A percentile compares a stretch with the other conserved stretches of the same genome.
Evolutionary conservation across 345 rosid species (phyloP).

Genomic region (Moricandia moricandioides): DNA sequence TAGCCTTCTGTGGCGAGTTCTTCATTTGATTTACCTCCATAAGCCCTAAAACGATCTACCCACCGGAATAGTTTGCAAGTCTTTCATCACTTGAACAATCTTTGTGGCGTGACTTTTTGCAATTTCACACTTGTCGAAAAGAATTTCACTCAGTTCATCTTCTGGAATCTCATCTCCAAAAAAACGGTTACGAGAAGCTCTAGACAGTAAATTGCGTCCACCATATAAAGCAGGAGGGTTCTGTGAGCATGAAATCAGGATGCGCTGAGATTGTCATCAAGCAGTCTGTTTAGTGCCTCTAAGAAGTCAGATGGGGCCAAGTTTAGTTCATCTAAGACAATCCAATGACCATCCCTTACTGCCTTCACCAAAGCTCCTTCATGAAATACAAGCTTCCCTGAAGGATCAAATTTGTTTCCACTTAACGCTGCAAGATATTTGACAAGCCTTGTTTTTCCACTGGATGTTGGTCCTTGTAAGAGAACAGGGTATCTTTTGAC

Average conservation of each 20-base stretch:
- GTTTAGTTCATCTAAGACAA: constrained; percentile 91
- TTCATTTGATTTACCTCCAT: constrained; percentile 61
- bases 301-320: constrained; percentile 96
- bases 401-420: constrained; percentile 79
- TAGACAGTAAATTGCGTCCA: constrained; percentile 95
- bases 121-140: constrained; percentile 62
- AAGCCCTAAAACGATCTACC: constrained; percentile 77
- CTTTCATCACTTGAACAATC: constrained; percentile 94
- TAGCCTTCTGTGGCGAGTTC: constrained; percentile 89
- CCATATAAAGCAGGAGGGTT: constrained; percentile 92
- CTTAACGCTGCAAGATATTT: constrained; percentile 87
- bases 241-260: constrained; percentile 92
- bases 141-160: constrained; percentile 69
- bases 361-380: constrained; percentile 96
- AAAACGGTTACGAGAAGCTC: constrained; percentile 97
- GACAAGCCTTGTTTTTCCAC: constrained; percentile 98
- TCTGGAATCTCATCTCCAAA: constrained; percentile 97
- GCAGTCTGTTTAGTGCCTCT: constrained; percentile 87
- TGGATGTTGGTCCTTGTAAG: constrained; percentile 94
- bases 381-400: constrained; percentile 85
- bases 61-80: constrained; percentile 94
- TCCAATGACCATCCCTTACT: constrained; percentile 86
- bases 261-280: constrained; percentile 90
- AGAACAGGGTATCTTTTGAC: constrained; percentile 86
- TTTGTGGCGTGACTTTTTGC: constrained; percentile 70